Base-by-base conservation (phyloP, 306 rosid genomes). In the Rosa persica region DNA sequence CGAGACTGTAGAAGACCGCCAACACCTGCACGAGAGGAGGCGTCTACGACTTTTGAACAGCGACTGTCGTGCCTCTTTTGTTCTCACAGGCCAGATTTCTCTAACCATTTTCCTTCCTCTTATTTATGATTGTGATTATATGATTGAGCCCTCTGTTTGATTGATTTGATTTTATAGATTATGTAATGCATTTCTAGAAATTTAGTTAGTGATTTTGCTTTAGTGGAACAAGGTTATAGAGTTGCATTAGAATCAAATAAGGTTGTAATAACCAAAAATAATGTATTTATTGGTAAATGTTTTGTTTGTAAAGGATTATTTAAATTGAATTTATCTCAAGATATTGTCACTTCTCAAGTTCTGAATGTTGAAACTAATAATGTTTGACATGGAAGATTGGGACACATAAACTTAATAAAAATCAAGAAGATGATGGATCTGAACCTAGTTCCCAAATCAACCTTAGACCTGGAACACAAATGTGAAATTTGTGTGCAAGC, bases 401-500 rank as follows among this genome's bases (percentile, higher is more conserved):
- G 78, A 13, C 55, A 74, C 6, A 4, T 58, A 8, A 42, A 57
- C n/a, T 2, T 60, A 25, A 22, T 36, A 0, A 55, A 39, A 60
- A 57, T 58, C 2, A 74, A 60, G 15, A 39, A n/a, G 12, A 52
- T 74, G 40, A 74, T 40, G 42, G 54, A 36, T 1, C 8, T 74
- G 2, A 46, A 54, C 25, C 0, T 73, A 4, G 58, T 73, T 57
- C 77, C 36, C 9, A 16, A 48, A 8, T 47, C 60, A 16, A 7
- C 5, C 2, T 48, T n/a, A 8, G 8, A 74, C 2, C 36, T 38
- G 2, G 19, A 55, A 40, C 49, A 30, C 5, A 52, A 55, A 39
- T 73, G 77, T 51, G 68, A 74, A 38, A 55, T 57, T 11, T 39
- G 39, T 74, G 15, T 74, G 4, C 25, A 74, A 12, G 78, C 42